Evolutionary conservation across 768 basidiomycete genomes (phyloP).

Genomic region (Lyophyllum atratum): DNA sequence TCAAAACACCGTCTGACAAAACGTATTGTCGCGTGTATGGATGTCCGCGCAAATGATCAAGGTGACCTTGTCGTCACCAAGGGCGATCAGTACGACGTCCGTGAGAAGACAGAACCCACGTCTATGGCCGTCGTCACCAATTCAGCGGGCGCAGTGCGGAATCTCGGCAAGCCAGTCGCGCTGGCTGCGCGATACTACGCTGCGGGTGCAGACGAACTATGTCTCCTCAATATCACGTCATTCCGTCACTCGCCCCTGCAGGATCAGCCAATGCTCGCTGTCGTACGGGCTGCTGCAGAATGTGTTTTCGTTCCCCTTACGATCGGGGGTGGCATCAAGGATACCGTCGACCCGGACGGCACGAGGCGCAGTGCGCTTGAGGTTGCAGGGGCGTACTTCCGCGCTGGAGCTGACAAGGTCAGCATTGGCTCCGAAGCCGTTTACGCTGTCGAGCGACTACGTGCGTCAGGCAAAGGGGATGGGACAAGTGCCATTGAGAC

Average conservation of each 20-base stretch:
- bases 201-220: conserved; percentile 93
- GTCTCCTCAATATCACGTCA: conserved; percentile 98
- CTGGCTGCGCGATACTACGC: conserved; percentile 85
- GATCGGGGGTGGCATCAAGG: conserved; percentile 98
- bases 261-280: conserved; percentile 98
- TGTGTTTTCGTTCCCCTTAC: conserved; percentile 96
- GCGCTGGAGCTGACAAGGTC: conserved; percentile 98
- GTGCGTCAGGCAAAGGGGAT: conserved; percentile 51
- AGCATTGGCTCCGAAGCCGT: conserved; percentile 98
- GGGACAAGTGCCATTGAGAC: conserved; percentile 90
- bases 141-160: conserved; percentile 81
- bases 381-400: conserved; percentile 95
- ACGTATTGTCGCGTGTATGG: conserved; percentile 96
- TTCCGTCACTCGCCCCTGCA: conserved; percentile 94
- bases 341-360: conserved; percentile 93
- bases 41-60: conserved; percentile 93
- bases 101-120: conserved; percentile 61
- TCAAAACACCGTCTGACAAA: conserved; percentile 77
- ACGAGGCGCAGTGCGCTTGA: conserved; percentile 85
- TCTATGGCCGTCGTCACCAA: conserved; percentile 33
- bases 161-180: conserved; percentile 96
- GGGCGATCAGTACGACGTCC: conserved; percentile 98
- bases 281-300: conserved; percentile 88
- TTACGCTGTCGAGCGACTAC: conserved; percentile 85
- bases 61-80: conserved; percentile 99